phyloP scores from a whole-genome alignment of 2,329 filamentous ascomycete genomes.

The Diaporthe helianthi region DNA sequence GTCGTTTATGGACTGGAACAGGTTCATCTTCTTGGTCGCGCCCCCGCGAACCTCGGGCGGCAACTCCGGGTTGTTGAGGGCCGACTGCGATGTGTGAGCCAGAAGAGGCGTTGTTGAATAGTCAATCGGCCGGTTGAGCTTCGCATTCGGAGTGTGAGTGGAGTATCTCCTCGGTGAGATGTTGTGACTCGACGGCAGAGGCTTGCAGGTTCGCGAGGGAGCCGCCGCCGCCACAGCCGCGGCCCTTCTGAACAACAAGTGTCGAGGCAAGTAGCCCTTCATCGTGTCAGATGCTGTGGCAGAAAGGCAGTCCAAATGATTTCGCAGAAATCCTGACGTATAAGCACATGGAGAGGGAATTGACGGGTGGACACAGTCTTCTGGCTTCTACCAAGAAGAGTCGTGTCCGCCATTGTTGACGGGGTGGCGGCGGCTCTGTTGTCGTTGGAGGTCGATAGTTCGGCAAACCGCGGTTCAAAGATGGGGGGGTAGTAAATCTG shows the following conservation, averaged over 20 bases:
- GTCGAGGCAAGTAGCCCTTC: slow-evolving; percentile 20
- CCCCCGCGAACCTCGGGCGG: slow-evolving; percentile 69
- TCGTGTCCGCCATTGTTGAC: slow-evolving; percentile 11
- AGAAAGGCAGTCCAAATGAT: neutral
- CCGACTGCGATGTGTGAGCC: slow-evolving; percentile 76
- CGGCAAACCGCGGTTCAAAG: slow-evolving; percentile 28
- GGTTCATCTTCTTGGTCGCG: slow-evolving; percentile 85
- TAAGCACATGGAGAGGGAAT: neutral
- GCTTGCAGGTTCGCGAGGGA: slow-evolving; percentile 27
- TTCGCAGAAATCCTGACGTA: neutral
- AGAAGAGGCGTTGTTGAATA: slow-evolving; percentile 84
- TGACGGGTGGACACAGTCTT: neutral
- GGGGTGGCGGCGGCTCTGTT: slow-evolving; percentile 9
- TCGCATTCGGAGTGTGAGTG: slow-evolving; percentile 64
- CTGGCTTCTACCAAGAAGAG: slow-evolving; percentile 6
- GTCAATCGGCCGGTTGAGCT: slow-evolving; percentile 85
- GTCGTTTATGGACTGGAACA: slow-evolving; percentile 93
- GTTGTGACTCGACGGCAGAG: slow-evolving; percentile 31
- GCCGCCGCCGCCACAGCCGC: slow-evolving; percentile 27
- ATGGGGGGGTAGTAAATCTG: slow-evolving; percentile 8
- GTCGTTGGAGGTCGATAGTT: slow-evolving; percentile 16
- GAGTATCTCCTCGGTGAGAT: slow-evolving; percentile 51
- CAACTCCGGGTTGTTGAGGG: slow-evolving; percentile 76
- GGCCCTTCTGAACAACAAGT: slow-evolving; percentile 33
- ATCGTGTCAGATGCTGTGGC: slow-evolving; percentile 1